A percentile compares a stretch with the other conserved stretches of the same genome.
These are phyloP conservation scores for Colletotrichum incanum DNA, from an alignment of 2,329 filamentous ascomycete genomes.

Conservation along the genomic window DNA sequence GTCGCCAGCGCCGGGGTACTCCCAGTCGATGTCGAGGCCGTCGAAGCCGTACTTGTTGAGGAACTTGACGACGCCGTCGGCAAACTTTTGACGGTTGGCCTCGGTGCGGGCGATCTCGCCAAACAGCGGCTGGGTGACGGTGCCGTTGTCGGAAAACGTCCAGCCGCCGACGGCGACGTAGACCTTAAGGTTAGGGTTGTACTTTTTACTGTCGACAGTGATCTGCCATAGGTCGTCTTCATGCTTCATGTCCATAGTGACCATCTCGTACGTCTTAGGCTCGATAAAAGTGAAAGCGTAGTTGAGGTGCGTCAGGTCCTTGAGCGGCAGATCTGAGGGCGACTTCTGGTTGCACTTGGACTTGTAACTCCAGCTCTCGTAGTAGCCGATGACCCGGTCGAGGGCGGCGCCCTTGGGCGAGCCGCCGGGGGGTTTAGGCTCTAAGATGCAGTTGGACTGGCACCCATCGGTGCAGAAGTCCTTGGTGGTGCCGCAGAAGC, in stretches of 20 bases:
- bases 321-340: slow-evolving; percentile 44
- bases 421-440: slow-evolving; percentile 43
- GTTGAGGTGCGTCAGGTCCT: slow-evolving; percentile 35
- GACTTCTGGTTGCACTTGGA: slow-evolving; percentile 48
- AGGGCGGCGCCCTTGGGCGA: slow-evolving; percentile 30
- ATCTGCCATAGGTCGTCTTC: slow-evolving; percentile 11
- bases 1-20: slow-evolving; percentile 58
- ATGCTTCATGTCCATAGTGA: slow-evolving; percentile 11
- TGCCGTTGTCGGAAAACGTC: slow-evolving; percentile 27
- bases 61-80: slow-evolving; percentile 12
- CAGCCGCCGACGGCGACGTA: slow-evolving; percentile 32
- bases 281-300: slow-evolving; percentile 26
- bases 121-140: slow-evolving; percentile 45
- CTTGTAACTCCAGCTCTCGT: slow-evolving; percentile 52
- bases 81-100: slow-evolving; percentile 48
- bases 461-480: neutral
- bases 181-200: slow-evolving; percentile 27
- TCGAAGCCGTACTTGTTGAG: slow-evolving; percentile 5
- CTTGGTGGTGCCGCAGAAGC: slow-evolving; percentile 46
- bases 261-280: slow-evolving; percentile 46
- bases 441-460: slow-evolving; percentile 8
- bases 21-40: slow-evolving; percentile 62
- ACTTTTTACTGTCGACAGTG: slow-evolving; percentile 23
- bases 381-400: slow-evolving; percentile 48
- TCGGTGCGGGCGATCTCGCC: slow-evolving; percentile 50